A percentile compares a stretch with the other conserved stretches of the same genome.
Conservation (phyloP, 108 stramenopile genomes). For the Chaetoceros tenuissimus region DNA sequence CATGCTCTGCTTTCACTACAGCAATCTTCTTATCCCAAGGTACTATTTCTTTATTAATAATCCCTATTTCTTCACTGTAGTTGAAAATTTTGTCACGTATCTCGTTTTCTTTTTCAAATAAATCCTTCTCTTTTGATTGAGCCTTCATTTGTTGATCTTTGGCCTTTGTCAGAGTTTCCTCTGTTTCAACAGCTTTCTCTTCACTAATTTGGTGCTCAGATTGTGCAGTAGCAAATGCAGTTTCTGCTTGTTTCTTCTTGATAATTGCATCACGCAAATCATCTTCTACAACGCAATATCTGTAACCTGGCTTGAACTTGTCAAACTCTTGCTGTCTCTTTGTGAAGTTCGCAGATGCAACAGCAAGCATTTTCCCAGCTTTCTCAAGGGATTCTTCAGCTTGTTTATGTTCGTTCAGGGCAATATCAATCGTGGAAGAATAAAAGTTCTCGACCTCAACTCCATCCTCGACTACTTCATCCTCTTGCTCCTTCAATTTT, state of each 20-base stretch:
- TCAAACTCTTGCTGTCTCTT: constrained; percentile 59
- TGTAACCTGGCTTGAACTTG: constrained; percentile 36
- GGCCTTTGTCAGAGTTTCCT: constrained; percentile 48
- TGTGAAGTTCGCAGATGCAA: constrained; percentile 47
- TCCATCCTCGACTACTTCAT: constrained; percentile 5
- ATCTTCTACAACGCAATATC: constrained; percentile 26
- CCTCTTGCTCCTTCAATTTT: neutral
- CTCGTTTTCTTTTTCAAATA: constrained; percentile 32
- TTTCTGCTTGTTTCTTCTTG: constrained; percentile 49
- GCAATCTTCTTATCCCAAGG: neutral
- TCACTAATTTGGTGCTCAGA: constrained; percentile 79
- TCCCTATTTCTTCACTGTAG: too few species aligned
- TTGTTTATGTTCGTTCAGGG: constrained; percentile 31
- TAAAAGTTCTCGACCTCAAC: constrained; percentile 57
- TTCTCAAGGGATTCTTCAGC: constrained; percentile 39
- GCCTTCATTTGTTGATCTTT: constrained; percentile 53
- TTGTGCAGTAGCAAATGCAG: constrained; percentile 65
- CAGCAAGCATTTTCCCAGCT: constrained; percentile 41
- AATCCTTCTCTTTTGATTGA: constrained; percentile 60
- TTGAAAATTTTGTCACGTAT: constrained; percentile 28
- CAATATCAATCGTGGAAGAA: constrained; percentile 45
- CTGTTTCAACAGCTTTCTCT: constrained; percentile 61
- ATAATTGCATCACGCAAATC: constrained; percentile 38
- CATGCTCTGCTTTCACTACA: constrained; percentile 9
- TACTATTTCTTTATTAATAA: neutral